A percentile compares a stretch with the other conserved stretches of the same genome.
phyloP scores from a whole-genome alignment of 192 early-diverging fungal genomes.

The Linnemannia schmuckeri region DNA sequence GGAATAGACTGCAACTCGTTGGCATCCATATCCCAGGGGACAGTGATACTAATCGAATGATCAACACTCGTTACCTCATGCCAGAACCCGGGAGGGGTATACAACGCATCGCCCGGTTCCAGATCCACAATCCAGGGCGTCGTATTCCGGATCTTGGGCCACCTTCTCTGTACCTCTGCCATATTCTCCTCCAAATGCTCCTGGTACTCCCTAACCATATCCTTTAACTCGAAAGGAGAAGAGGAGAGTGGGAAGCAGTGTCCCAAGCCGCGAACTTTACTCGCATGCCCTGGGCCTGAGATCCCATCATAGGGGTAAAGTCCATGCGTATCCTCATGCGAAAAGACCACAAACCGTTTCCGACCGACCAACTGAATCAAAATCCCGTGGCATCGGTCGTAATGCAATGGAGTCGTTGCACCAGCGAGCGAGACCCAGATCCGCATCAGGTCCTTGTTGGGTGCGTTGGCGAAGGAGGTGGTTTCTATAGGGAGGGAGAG shows the following conservation, averaged over 20 bases:
- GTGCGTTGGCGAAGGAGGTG: conserved; percentile 13
- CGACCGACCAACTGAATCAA: conserved; percentile 61
- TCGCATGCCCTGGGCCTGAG: conserved; percentile 61
- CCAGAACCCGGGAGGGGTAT: conserved; percentile 68
- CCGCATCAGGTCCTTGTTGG: conserved; percentile 57
- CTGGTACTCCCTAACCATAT: not conserved
- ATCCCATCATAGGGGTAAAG: conserved; percentile 62
- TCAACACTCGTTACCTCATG: conserved; percentile 67
- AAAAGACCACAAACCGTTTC: conserved; percentile 63
- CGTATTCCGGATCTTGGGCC: conserved; percentile 55
- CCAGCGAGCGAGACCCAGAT: conserved; percentile 61
- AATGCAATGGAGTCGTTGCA: conserved; percentile 65
- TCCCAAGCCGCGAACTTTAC: conserved; percentile 55
- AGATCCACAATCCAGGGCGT: conserved; percentile 58
- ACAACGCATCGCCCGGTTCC: conserved; percentile 65
- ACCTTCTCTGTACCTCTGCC: conserved; percentile 43
- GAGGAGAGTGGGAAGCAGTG: conserved; percentile 36
- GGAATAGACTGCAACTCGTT: conserved; percentile 59
- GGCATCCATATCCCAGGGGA: conserved; percentile 66
- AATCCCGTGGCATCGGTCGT: conserved; percentile 67
- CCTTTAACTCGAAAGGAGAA: not conserved
- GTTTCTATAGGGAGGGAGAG: conserved; percentile 26
- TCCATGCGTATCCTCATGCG: conserved; percentile 56
- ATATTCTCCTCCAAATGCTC: conserved; percentile 20
- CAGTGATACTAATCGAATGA: conserved; percentile 60